These are phyloP conservation scores for Plasmodium fragile DNA, from an alignment of 169 alveolate species.

Conservation along the genomic window DNA sequence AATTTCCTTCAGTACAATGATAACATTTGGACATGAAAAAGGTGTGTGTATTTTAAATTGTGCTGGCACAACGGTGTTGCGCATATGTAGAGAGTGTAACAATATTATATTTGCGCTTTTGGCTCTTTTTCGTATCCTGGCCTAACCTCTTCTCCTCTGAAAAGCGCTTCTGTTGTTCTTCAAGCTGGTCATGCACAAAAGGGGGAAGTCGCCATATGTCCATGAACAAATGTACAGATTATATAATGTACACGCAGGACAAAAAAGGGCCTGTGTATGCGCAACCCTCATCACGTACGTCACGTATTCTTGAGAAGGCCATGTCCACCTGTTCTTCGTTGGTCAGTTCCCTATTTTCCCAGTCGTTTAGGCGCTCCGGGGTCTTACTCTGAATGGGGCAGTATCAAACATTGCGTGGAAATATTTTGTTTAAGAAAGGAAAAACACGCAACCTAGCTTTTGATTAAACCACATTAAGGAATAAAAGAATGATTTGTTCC, in stretches of 20 bases:
- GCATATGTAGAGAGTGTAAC: background rate
- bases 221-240: background rate
- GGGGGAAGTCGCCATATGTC: background rate
- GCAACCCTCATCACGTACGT: background rate
- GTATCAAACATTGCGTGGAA: background rate
- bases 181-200: conserved; percentile 13
- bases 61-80: background rate
- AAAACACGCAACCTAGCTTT: background rate
- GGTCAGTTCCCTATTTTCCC: conserved; percentile 8
- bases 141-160: conserved; percentile 27
- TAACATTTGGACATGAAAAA: background rate
- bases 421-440: background rate
- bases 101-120: background rate
- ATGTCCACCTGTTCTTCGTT: conserved; percentile 45
- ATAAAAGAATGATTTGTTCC: background rate
- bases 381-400: conserved; percentile 11
- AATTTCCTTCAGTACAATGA: conserved; percentile 15
- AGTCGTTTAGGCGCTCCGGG: background rate
- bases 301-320: conserved; percentile 42
- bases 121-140: background rate
- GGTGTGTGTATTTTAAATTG: background rate
- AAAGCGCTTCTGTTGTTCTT: conserved; percentile 30
- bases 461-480: background rate
- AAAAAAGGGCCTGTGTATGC: background rate
- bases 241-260: background rate